These are phyloP conservation scores for Coelomomyces lativittatus DNA, from an alignment of 371 early-diverging fungal genomes.

Conservation along the genomic window DNA sequence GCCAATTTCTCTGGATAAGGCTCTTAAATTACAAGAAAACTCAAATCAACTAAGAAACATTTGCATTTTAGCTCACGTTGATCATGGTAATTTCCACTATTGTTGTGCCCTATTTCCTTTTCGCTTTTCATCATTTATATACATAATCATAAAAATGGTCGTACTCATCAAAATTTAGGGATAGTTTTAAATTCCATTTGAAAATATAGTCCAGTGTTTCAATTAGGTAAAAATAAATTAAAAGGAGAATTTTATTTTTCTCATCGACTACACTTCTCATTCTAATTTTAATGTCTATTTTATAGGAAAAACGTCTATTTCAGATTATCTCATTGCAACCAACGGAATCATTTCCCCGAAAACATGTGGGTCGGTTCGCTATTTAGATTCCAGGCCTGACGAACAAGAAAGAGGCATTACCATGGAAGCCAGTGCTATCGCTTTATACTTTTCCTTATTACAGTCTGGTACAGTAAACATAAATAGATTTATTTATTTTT, in stretches of 20 bases:
- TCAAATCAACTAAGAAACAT: conserved; percentile 60
- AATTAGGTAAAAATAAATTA: no score
- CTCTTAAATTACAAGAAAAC: conserved; percentile 10
- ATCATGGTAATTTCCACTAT: conserved; percentile 44
- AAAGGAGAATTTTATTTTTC: background rate
- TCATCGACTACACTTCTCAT: background rate
- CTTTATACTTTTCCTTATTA: conserved; percentile 64
- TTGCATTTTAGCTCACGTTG: conserved; percentile 93
- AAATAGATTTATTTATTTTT: no score
- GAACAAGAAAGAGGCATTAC: conserved; percentile 99
- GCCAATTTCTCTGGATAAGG: no score
- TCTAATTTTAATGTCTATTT: background rate
- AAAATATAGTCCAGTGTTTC: background rate
- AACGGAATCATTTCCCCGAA: conserved; percentile 92
- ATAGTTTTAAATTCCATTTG: no score
- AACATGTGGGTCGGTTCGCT: conserved; percentile 94
- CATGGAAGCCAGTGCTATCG: conserved; percentile 94
- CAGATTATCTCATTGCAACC: conserved; percentile 89
- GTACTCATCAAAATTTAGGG: no score
- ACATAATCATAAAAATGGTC: no score
- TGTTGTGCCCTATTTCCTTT: background rate
- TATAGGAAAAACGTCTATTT: conserved; percentile 91
- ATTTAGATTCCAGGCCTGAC: conserved; percentile 94
- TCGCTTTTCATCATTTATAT: no score
- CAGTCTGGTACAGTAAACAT: no score